These are phyloP conservation scores for Curvularia sp. DNA, from an alignment of 2,329 filamentous ascomycete genomes.

Conservation along the genomic window DNA sequence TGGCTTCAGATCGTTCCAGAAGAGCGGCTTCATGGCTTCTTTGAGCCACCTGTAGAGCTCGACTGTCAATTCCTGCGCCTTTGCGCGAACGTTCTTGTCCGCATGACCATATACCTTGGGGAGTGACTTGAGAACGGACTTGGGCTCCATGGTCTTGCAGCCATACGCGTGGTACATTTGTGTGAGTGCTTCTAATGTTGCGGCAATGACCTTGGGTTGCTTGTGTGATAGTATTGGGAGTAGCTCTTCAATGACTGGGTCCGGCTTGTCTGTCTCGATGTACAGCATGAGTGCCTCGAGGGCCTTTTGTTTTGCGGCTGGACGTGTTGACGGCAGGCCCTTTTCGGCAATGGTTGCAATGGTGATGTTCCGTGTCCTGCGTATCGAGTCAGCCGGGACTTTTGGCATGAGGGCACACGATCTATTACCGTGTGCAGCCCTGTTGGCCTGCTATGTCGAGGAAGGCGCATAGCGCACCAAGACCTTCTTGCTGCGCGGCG, in stretches of 20 bases:
- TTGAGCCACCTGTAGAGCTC: constrained; percentile 97
- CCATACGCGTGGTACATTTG: constrained; percentile 92
- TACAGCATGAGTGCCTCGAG: constrained; percentile 87
- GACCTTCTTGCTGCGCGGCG: constrained; percentile 91
- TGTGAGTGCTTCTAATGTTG: constrained; percentile 76
- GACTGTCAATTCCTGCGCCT: constrained; percentile 87
- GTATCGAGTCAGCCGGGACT: constrained; percentile 19
- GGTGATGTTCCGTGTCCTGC: constrained; percentile 74
- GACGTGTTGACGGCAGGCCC: constrained; percentile 83
- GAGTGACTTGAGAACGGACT: constrained; percentile 84
- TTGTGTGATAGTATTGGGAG: constrained; percentile 84
- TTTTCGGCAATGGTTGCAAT: constrained; percentile 87
- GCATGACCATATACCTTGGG: constrained; percentile 94
- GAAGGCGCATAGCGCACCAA: constrained; percentile 87
- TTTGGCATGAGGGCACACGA: neutral
- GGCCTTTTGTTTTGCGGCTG: constrained; percentile 85
- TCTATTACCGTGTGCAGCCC: constrained; percentile 69
- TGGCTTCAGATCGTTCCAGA: constrained; percentile 94
- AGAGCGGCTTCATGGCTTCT: constrained; percentile 97
- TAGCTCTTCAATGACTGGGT: constrained; percentile 87
- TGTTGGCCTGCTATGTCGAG: constrained; percentile 87
- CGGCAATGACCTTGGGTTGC: constrained; percentile 85
- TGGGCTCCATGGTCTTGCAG: constrained; percentile 91
- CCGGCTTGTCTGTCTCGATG: constrained; percentile 85
- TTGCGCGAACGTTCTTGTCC: constrained; percentile 96